phyloP scores from a whole-genome alignment of 2,329 filamentous ascomycete genomes.

The Talaromyces marneffei region DNA sequence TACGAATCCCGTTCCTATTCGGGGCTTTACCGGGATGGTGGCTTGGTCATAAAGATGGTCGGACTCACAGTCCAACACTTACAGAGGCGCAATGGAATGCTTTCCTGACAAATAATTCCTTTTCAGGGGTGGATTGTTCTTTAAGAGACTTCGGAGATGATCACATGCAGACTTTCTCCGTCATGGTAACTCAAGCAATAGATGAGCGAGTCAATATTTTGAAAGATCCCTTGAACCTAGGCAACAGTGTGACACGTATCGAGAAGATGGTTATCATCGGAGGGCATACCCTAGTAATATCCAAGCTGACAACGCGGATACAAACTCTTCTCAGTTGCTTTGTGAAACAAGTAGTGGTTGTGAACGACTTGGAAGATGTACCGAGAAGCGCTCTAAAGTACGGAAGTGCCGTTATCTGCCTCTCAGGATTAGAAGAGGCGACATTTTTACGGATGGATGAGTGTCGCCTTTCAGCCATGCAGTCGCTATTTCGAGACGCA shows the following conservation, averaged over 20 bases:
- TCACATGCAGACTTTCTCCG: not conserved
- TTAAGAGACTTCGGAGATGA: constrained; percentile 5
- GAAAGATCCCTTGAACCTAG: not conserved
- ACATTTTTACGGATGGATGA: not conserved
- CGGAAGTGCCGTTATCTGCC: not conserved
- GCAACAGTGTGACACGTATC: not conserved
- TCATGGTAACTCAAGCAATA: constrained; percentile 9
- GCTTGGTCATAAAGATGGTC: constrained; percentile 20
- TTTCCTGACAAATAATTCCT: not conserved
- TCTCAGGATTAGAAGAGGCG: constrained; percentile 6
- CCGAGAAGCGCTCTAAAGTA: not conserved
- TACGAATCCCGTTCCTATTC: not conserved
- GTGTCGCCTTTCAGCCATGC: constrained; percentile 2
- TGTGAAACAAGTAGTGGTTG: not conserved
- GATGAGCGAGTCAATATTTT: constrained; percentile 3
- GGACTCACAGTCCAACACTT: not conserved
- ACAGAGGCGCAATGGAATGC: constrained; percentile 16
- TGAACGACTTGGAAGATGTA: not conserved
- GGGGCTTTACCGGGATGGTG: constrained; percentile 18
- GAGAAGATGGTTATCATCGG: constrained; percentile 3
- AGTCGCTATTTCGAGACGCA: constrained; percentile 15
- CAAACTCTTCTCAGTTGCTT: not conserved
- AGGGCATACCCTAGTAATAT: not conserved
- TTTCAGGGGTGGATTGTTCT: constrained; percentile 7
- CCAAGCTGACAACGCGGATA: not conserved